A percentile compares a stretch with the other conserved stretches of the same genome.
Conservation (phyloP, 345 rosid genomes). For the Lepidium aucheri region DNA sequence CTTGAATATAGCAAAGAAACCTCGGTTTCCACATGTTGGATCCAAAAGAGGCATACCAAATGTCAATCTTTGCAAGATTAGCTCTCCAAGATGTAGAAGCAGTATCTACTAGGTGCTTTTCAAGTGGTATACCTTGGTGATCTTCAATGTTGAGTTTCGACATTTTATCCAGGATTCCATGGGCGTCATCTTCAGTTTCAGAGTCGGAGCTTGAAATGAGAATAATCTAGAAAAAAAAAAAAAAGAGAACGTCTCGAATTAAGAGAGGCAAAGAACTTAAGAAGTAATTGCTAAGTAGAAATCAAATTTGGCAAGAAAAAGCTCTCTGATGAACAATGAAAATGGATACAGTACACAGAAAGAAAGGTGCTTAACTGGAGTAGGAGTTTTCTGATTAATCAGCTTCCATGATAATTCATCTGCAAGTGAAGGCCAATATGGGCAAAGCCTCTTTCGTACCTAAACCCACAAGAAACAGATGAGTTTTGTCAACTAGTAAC, state of each 20-base stretch:
- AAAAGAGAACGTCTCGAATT: neutral
- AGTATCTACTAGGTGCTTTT: constrained; percentile 22
- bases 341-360: neutral
- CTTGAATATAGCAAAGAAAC: constrained; percentile 77
- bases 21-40: constrained; percentile 80
- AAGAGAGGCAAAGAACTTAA: neutral
- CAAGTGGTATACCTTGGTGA: constrained; percentile 19
- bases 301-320: neutral
- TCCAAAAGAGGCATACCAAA: constrained; percentile 87
- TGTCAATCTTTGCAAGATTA: constrained; percentile 49
- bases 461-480: constrained; percentile 25
- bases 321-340: neutral
- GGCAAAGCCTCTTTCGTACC: constrained; percentile 59
- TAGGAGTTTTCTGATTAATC: constrained; percentile 43
- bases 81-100: constrained; percentile 49
- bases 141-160: constrained; percentile 47
- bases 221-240: constrained; percentile 33
- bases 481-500: neutral
- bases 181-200: constrained; percentile 42
- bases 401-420: constrained; percentile 55
- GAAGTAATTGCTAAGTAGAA: neutral
- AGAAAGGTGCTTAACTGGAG: constrained; percentile 22
- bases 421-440: constrained; percentile 67
- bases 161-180: constrained; percentile 44
- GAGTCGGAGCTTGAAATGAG: constrained; percentile 48